A percentile compares a stretch with the other conserved stretches of the same genome.
Conservation (phyloP, 352 stramenopile species). For the Aphanomyces stellatus region DNA sequence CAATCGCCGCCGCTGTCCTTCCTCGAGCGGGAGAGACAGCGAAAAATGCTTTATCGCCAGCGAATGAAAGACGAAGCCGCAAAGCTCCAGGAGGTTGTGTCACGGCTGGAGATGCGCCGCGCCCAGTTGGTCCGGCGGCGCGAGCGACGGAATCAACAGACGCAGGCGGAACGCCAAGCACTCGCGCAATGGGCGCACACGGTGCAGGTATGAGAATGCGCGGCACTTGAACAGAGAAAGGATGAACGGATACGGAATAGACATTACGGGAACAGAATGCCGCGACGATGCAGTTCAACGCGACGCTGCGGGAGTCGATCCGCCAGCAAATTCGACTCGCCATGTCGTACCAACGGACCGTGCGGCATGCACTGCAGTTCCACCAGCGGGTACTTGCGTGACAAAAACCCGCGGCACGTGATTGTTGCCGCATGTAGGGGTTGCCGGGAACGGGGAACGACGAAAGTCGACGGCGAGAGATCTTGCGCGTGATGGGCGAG, state of each 20-base stretch:
- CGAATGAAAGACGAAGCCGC: slow-evolving; percentile 9
- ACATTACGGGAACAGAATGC: neutral
- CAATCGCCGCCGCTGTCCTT: neutral
- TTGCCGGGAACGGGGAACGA: too few species aligned
- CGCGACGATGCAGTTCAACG: neutral
- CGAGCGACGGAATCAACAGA: neutral
- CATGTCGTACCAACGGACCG: slow-evolving; percentile 20
- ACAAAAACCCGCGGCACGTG: too few species aligned
- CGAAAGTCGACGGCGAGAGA: neutral
- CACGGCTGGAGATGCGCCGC: neutral
- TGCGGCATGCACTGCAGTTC: neutral
- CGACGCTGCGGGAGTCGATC: slow-evolving; percentile 9
- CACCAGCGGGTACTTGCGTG: too few species aligned
- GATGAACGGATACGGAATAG: neutral
- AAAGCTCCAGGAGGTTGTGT: neutral
- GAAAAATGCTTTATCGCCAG: slow-evolving; percentile 10
- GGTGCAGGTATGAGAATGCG: neutral
- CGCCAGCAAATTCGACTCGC: slow-evolving; percentile 10
- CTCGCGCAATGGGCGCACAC: slow-evolving; percentile 4
- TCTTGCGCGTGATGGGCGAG: neutral
- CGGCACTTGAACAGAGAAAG: neutral
- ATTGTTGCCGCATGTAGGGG: too few species aligned
- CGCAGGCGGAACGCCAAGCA: neutral
- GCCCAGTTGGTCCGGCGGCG: neutral
- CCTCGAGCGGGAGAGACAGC: neutral